phyloP scores from a whole-genome alignment of 164 flowering plant genomes.

The Aristolochia contorta region DNA sequence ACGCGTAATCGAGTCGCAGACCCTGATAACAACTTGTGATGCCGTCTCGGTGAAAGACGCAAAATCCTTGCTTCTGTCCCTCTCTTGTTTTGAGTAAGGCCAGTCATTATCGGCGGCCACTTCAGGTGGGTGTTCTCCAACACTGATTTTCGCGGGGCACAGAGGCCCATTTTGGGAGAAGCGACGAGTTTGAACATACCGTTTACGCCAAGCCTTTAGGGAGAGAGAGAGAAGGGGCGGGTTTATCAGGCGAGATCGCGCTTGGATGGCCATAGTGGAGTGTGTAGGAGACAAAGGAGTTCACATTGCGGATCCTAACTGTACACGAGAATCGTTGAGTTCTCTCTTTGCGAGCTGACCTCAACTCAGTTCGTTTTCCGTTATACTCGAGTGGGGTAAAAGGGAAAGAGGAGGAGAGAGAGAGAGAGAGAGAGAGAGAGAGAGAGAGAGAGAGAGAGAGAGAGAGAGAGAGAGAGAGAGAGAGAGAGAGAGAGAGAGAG shows the following conservation, averaged over 20 bases:
- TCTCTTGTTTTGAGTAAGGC: background rate
- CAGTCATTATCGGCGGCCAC: background rate
- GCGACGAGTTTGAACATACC: too few species aligned
- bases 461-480: background rate
- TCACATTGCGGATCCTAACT: too few species aligned
- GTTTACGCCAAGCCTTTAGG: too few species aligned
- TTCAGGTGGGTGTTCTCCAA: too few species aligned
- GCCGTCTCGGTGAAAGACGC: too few species aligned
- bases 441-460: too few species aligned
- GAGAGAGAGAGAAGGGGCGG: too few species aligned
- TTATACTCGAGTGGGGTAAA: background rate
- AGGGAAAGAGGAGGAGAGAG: background rate
- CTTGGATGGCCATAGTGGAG: too few species aligned
- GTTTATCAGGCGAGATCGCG: too few species aligned
- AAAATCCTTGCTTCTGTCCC: background rate
- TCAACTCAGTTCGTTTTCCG: background rate
- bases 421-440: background rate
- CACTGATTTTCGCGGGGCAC: too few species aligned
- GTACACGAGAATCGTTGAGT: background rate
- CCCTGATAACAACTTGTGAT: background rate
- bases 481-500: background rate
- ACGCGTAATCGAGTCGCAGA: background rate
- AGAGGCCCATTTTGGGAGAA: too few species aligned
- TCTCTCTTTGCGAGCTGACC: background rate
- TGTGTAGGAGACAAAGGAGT: background rate